These are phyloP conservation scores for Nakazawaea molendinolei DNA, from an alignment of 805 yeast species.

Conservation along the genomic window DNA sequence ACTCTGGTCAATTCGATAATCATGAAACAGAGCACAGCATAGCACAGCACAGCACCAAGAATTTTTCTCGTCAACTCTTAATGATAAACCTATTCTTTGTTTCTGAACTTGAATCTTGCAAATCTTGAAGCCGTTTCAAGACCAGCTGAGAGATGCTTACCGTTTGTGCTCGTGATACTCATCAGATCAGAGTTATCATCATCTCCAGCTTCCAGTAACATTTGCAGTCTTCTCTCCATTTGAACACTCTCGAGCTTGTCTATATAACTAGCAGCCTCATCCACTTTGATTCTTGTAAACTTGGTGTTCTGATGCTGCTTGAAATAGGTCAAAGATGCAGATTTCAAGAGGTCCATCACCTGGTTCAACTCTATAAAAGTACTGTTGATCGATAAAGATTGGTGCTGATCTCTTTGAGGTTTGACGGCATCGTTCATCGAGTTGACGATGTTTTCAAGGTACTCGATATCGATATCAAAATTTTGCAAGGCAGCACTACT, in stretches of 20 bases:
- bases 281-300: conserved; percentile 69
- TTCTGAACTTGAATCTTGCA: conserved; percentile 11
- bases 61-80: too few species aligned
- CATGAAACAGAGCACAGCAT: too few species aligned
- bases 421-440: conserved; percentile 24
- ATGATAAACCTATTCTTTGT: too few species aligned
- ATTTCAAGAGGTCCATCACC: conserved; percentile 62
- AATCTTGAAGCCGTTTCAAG: conserved; percentile 4
- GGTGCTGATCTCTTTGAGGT: conserved; percentile 13
- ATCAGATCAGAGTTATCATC: conserved; percentile 4
- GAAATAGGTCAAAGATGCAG: conserved; percentile 60
- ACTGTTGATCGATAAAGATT: conserved; percentile 49
- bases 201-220: neutral
- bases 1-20: too few species aligned
- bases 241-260: conserved; percentile 40
- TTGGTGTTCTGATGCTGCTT: conserved; percentile 47
- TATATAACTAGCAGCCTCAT: conserved; percentile 57
- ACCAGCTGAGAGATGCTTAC: neutral
- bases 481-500: conserved; percentile 60
- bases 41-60: too few species aligned
- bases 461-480: conserved; percentile 74
- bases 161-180: conserved; percentile 3
- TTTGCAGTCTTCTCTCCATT: conserved; percentile 2
- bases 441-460: conserved; percentile 55
- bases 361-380: conserved; percentile 79